Percentiles rank a stretch among this genome's conserved stretches.
Conservation (phyloP, 257 asterid genomes). For the Craterostigma plantagineum region DNA sequence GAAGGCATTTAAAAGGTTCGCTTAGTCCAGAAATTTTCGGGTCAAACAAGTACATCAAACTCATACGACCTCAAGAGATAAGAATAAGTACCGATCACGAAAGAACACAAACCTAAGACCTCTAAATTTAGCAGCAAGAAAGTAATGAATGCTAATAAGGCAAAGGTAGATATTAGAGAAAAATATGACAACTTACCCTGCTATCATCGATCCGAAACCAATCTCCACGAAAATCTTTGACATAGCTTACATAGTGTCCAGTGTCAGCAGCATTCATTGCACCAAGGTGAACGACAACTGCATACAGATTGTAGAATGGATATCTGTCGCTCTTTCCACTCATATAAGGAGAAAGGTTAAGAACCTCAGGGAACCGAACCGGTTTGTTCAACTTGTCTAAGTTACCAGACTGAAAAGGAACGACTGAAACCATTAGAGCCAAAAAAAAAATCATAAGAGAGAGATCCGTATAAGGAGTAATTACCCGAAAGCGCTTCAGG, state of each 20-base stretch:
- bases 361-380: constrained; percentile 23
- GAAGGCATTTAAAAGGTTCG: too few relatives aligned
- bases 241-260: constrained; percentile 39
- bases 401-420: constrained; percentile 25
- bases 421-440: not conserved
- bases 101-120: not conserved
- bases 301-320: constrained; percentile 27
- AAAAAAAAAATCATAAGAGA: too few relatives aligned
- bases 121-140: too few relatives aligned
- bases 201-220: constrained; percentile 35
- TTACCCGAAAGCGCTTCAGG: constrained; percentile 41
- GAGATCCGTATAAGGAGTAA: constrained; percentile 3
- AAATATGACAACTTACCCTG: constrained; percentile 11
- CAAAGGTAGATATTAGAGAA: too few relatives aligned
- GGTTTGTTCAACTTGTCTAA: constrained; percentile 27
- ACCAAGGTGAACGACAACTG: constrained; percentile 32
- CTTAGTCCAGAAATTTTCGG: too few relatives aligned
- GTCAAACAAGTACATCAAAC: too few relatives aligned
- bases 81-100: not conserved
- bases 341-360: constrained; percentile 33
- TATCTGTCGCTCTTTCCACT: constrained; percentile 21
- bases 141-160: too few relatives aligned
- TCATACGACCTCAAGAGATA: too few relatives aligned
- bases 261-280: constrained; percentile 22
- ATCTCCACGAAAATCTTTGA: constrained; percentile 20